A percentile compares a stretch with the other conserved stretches of the same genome.
Conservation (phyloP, 345 rosid genomes). For the Pistacia atlantica region DNA sequence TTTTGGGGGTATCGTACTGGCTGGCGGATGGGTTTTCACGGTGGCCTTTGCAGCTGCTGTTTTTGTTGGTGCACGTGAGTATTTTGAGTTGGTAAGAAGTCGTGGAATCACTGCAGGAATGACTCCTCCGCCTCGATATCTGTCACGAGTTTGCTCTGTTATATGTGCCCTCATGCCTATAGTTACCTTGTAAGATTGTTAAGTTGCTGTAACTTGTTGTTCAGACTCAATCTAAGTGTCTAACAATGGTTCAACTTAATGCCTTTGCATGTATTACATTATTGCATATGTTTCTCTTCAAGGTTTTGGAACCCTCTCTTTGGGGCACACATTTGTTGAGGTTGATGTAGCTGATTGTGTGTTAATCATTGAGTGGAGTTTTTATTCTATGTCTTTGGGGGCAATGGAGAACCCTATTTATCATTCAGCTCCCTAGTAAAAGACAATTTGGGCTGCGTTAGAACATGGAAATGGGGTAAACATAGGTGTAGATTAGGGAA, state of each 20-base stretch:
- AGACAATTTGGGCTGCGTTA: not conserved
- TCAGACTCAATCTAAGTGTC: not conserved
- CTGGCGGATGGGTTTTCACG: constrained; percentile 90
- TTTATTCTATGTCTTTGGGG: not conserved
- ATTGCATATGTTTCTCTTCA: not conserved
- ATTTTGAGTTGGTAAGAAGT: constrained; percentile 84
- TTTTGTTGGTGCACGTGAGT: constrained; percentile 76
- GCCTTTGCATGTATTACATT: not conserved
- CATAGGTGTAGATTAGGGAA: not conserved
- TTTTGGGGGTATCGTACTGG: constrained; percentile 74
- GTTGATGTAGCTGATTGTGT: not conserved
- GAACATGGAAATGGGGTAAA: not conserved
- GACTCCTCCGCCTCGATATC: constrained; percentile 97
- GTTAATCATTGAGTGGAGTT: not conserved
- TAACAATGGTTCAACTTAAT: not conserved
- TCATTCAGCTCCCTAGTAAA: not conserved
- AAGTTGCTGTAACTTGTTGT: not conserved
- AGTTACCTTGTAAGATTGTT: constrained; percentile 69
- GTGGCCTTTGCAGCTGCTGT: constrained; percentile 62
- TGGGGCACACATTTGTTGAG: not conserved
- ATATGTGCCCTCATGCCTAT: constrained; percentile 83
- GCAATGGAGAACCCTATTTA: not conserved
- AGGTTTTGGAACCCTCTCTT: not conserved
- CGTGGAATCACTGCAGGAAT: constrained; percentile 84
- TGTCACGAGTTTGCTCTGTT: constrained; percentile 82